A percentile compares a stretch with the other conserved stretches of the same genome.
These are phyloP conservation scores for Leccinellum rugosiceps DNA, from an alignment of 768 basidiomycete species.

Conservation along the genomic window DNA sequence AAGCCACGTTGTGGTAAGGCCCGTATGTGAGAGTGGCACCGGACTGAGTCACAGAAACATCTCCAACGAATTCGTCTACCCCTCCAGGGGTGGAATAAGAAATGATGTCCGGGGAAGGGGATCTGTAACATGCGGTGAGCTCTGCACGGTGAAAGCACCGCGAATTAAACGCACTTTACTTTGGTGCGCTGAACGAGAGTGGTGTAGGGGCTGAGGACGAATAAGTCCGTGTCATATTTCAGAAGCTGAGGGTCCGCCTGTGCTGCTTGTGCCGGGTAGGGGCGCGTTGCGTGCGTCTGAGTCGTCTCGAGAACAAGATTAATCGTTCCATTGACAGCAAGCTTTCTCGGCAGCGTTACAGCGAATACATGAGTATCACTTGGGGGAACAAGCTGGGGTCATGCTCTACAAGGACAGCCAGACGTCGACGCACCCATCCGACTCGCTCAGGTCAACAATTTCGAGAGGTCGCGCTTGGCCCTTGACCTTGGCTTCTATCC, in stretches of 20 bases:
- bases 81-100: constrained; percentile 69
- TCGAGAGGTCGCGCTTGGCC: constrained; percentile 55
- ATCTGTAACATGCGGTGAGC: constrained; percentile 39
- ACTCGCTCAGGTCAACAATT: constrained; percentile 46
- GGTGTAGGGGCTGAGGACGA: constrained; percentile 81
- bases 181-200: constrained; percentile 85
- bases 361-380: constrained; percentile 52
- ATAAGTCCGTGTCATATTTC: constrained; percentile 71
- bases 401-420: constrained; percentile 4
- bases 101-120: constrained; percentile 66
- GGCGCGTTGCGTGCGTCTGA: constrained; percentile 72
- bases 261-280: constrained; percentile 69
- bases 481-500: constrained; percentile 79
- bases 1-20: constrained; percentile 74
- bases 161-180: constrained; percentile 57
- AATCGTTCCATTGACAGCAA: constrained; percentile 56
- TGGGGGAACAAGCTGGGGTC: constrained; percentile 29
- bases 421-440: constrained; percentile 47
- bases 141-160: background rate
- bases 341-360: constrained; percentile 58
- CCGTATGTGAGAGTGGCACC: constrained; percentile 86
- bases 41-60: constrained; percentile 63
- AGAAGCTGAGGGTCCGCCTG: constrained; percentile 80
- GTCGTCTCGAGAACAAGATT: constrained; percentile 79
- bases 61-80: constrained; percentile 56